Base-by-base conservation (phyloP, 192 early-diverging fungal genomes). In the Coemansia sp. region DNA sequence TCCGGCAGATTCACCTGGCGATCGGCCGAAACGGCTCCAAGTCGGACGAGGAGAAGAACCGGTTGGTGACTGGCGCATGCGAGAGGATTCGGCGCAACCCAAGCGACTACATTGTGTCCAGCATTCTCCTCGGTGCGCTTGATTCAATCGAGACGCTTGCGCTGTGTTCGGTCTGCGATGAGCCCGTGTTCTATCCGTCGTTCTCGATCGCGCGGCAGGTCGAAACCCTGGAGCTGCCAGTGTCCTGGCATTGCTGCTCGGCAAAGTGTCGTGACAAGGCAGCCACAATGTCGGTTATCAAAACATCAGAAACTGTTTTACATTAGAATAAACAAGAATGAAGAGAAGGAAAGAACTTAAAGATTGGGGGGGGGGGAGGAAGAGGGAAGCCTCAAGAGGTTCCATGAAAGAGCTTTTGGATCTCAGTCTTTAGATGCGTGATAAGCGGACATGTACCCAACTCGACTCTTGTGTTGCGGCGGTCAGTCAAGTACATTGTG, bases 161-260 rank as follows among this genome's bases (percentile, higher is more conserved):
- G 13, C 30, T 51, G 61, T 81, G 78, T 45, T 66, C 78, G 0
- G 60, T 67, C 33, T 81, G 78, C 42, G 57, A 29, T 2, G 35
- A 16, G 12, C 70, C 62, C 2, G 73, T 81, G 33, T 63, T 72
- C 13, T 43, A 53, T 40, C 9, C 45, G 7, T 39, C 66, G 25
- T 71, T 72, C 48, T 42, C 69, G 12, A 55, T 75, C 40, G 62
- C 71, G 18, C 61, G 58, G 9, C 12, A 13, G 4, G 66, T 42
- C 9, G 48, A 52, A 0, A 34, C 25, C 42, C 58, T 69, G 60
- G 59, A 60, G 20, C 23, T 81, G 21, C 78, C 78, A 1, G 65
- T 72, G n/a, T 52, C 29, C 2, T 81, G 72, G 73, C 65, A 67
- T 23, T 81, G 79, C 59, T 81, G 79, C 61, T 75, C 77, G 16